Base-by-base conservation (phyloP, 331 rosid species). In the Stylosanthes scabra region DNA sequence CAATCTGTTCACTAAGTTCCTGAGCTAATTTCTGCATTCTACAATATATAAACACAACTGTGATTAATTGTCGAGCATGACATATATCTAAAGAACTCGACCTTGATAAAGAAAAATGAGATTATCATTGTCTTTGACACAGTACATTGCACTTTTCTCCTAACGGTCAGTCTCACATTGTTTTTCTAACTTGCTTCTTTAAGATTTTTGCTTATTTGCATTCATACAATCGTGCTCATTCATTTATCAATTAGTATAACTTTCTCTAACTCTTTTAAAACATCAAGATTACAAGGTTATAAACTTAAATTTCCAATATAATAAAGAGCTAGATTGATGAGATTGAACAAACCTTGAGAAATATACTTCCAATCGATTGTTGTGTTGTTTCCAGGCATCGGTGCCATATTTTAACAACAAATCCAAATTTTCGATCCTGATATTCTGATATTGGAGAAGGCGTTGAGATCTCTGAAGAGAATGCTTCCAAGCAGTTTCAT, bases 391-490 rank as follows among this genome's bases (percentile, higher is more conserved):
- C 96, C 96, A 92, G 12, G 89, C 83, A 46, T 92, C 94, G 39
- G 96, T 77, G n/a, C 94, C 96, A 78, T 89, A 81, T 81, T 93
- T 90, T 27, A 84, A 84, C 85, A 80, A 79, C 81, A 93, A 80
- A 12, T 95, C 99, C 87, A 92, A 75, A 82, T 95, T 95, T 78
- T 95, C 99, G 80, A 87, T 86, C 91, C 97, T 93, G 78, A 90
- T 79, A 51, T 76, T 83, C 62, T 94, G 97, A 80, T 94, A 91
- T 73, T 89, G 97, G 27, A 87, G 86, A 11, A 83, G 79, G 72
- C 91, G 91, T 72, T 90, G 96, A 75, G 99, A 88, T 71, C 77
- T 90, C 72, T 86, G 90, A 78, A 95, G 91, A 44, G 96, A 75
- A 41, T 81, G 87, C 61, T 85, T 92, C 97, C 99, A 95, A 61